phyloP scores from a whole-genome alignment of 306 rosid genomes.

The Ammopiptanthus mongolicus region DNA sequence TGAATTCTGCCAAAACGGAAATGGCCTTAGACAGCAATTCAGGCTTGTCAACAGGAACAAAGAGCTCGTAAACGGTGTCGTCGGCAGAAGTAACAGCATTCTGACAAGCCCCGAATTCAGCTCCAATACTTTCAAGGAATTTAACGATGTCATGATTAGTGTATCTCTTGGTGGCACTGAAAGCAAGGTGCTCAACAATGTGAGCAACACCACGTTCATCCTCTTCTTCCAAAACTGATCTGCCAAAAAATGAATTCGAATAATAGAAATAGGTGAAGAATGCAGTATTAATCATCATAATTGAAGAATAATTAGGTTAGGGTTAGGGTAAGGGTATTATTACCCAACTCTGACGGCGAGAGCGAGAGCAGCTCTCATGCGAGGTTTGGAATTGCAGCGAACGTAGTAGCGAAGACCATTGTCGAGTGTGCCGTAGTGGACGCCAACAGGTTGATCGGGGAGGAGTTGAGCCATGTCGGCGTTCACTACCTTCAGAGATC shows the following conservation, averaged over 20 bases:
- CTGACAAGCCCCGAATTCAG: slow-evolving; percentile 96
- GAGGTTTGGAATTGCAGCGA: slow-evolving; percentile 88
- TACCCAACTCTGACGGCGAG: slow-evolving; percentile 88
- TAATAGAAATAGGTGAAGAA: no score
- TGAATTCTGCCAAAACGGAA: slow-evolving; percentile 84
- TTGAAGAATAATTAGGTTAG: no score
- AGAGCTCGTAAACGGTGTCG: slow-evolving; percentile 82
- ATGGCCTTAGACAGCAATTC: slow-evolving; percentile 80
- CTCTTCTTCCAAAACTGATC: slow-evolving; percentile 96
- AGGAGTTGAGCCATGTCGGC: slow-evolving; percentile 62
- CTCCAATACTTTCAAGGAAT: slow-evolving; percentile 90
- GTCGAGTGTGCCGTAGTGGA: slow-evolving; percentile 67
- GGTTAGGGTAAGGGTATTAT: no score
- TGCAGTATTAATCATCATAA: no score
- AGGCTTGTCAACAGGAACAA: slow-evolving; percentile 92
- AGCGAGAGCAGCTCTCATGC: slow-evolving; percentile 92
- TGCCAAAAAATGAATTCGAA: slow-evolving; percentile 24
- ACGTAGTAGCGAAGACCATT: slow-evolving; percentile 86
- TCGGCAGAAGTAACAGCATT: slow-evolving; percentile 85
- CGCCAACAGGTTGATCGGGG: slow-evolving; percentile 55
- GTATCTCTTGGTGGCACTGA: slow-evolving; percentile 80
- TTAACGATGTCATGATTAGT: slow-evolving; percentile 83
- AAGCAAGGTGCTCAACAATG: slow-evolving; percentile 95
- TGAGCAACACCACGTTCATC: slow-evolving; percentile 97
- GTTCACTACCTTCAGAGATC: slow-evolving; percentile 75